Base-by-base conservation (phyloP, 352 stramenopile genomes). In the Phytopythium oedochilum region DNA sequence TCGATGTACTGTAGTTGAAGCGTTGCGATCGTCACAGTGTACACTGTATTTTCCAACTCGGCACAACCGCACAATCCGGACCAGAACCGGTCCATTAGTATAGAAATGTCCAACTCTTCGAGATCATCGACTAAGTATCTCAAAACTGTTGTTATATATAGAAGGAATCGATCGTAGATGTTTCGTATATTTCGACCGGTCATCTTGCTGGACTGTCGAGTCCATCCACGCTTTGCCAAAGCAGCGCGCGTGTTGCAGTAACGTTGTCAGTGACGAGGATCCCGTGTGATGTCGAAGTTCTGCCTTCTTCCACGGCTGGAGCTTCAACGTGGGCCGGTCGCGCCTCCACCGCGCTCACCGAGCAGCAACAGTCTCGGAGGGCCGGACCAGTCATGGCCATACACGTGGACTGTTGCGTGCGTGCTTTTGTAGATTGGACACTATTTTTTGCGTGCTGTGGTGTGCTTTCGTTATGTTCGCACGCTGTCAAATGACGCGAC, bases 201-300 rank as follows among this genome's bases (percentile, higher is more conserved):
- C 5, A 7, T 6, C 39, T 28, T 17, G 39, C 11, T 20, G 10
- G 10, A 12, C n/a, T n/a, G n/a, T n/a, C n/a, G n/a, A n/a, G 20
- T 20, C 39, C 40, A 47, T 47, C 40, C 4, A 47, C 12, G 40
- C 40, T n/a, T 31, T 22, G 40, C 40, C 40, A 47, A 47, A 47
- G 40, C 23, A 31, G 40, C 40, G 40, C 34, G 34, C 31, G n/a
- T n/a, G n/a, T 36, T 7, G 32, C 10, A 12, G 32, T 36, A 12
- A 36, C 32, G 10, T 36, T 12, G 9, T 31, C 20, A 8, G 40
- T 47, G 39, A 45, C 20, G 9, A 28, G 35, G 39, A 5, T 26
- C 23, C 40, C 23, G 12, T 47, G 22, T 12, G 22, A 31, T 10
- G 40, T 29, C 40, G 40, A 47, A 47, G 40, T 45, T 8, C 11